Percentiles rank a stretch among this genome's conserved stretches.
phyloP scores from a whole-genome alignment of 352 stramenopile species.

The Pythium periplocum region DNA sequence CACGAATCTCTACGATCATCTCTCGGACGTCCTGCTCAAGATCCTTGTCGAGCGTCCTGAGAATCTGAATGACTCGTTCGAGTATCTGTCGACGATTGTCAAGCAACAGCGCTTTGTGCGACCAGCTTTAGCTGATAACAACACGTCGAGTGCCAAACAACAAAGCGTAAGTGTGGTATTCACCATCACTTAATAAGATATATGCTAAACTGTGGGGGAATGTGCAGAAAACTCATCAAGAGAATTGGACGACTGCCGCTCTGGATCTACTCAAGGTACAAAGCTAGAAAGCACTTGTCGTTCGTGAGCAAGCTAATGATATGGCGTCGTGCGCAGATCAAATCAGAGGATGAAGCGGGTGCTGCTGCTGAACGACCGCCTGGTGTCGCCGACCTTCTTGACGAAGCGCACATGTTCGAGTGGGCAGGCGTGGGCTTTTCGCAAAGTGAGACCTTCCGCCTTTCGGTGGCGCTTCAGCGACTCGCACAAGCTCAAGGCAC shows the following conservation, averaged over 20 bases:
- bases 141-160: constrained; percentile 37
- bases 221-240: constrained; percentile 44
- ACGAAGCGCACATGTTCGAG: constrained; percentile 81
- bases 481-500: constrained; percentile 52
- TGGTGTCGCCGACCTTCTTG: constrained; percentile 57
- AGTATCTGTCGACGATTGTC: constrained; percentile 80
- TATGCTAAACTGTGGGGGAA: too few relatives aligned
- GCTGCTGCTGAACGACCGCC: constrained; percentile 23
- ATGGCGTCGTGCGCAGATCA: constrained; percentile 17
- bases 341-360: constrained; percentile 43
- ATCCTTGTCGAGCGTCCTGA: constrained; percentile 81
- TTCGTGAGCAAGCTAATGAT: constrained; percentile 1
- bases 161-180: constrained; percentile 35
- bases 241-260: constrained; percentile 58
- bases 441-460: constrained; percentile 62
- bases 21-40: constrained; percentile 84
- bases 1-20: constrained; percentile 83
- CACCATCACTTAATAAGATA: not conserved
- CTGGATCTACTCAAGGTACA: constrained; percentile 55
- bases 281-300: not conserved
- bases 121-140: constrained; percentile 15
- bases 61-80: constrained; percentile 82
- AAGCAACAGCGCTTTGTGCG: constrained; percentile 72
- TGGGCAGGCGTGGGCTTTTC: constrained; percentile 76
- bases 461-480: constrained; percentile 57